Evolutionary conservation across 345 rosid genomes (phyloP).

Genomic region (Salix viminalis): DNA sequence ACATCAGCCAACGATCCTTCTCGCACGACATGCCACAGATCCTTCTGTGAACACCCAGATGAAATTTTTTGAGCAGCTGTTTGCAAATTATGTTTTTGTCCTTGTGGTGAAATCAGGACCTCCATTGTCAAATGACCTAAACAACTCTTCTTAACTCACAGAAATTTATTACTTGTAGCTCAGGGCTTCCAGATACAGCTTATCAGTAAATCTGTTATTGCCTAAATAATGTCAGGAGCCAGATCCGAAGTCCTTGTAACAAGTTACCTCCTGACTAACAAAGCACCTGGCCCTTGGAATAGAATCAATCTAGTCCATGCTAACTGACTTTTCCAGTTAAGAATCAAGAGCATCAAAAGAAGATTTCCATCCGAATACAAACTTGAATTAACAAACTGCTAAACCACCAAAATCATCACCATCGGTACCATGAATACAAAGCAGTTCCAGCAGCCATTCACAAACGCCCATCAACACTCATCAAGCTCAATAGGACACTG

Average conservation of each 20-base stretch:
- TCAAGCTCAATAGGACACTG: slow-evolving; percentile 19
- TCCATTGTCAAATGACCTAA: slow-evolving; percentile 39
- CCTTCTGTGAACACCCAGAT: slow-evolving; percentile 43
- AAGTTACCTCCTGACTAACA: slow-evolving; percentile 12
- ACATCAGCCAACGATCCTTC: slow-evolving; percentile 86
- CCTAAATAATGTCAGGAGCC: slow-evolving; percentile 5
- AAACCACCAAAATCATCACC: slow-evolving; percentile 26
- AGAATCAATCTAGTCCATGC: slow-evolving; percentile 26
- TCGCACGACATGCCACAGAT: slow-evolving; percentile 69
- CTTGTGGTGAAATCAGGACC: slow-evolving; percentile 51
- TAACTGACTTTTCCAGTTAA: not conserved
- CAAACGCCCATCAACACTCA: slow-evolving; percentile 31
- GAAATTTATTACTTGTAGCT: slow-evolving; percentile 1
- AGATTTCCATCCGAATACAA: slow-evolving; percentile 3
- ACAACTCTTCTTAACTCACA: slow-evolving; percentile 7
- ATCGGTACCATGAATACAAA: slow-evolving; percentile 22
- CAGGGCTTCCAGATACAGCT: slow-evolving; percentile 5
- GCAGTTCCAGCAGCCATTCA: slow-evolving; percentile 32
- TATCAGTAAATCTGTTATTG: slow-evolving; percentile 2
- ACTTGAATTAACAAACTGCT: slow-evolving; percentile 10
- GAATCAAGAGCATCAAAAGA: slow-evolving; percentile 4
- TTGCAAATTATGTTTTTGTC: slow-evolving; percentile 50
- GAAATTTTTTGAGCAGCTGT: slow-evolving; percentile 44
- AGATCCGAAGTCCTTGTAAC: not conserved
- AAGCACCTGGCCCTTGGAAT: slow-evolving; percentile 9